Conservation (phyloP, 345 rosid species). For the Hirschfeldia incana region DNA sequence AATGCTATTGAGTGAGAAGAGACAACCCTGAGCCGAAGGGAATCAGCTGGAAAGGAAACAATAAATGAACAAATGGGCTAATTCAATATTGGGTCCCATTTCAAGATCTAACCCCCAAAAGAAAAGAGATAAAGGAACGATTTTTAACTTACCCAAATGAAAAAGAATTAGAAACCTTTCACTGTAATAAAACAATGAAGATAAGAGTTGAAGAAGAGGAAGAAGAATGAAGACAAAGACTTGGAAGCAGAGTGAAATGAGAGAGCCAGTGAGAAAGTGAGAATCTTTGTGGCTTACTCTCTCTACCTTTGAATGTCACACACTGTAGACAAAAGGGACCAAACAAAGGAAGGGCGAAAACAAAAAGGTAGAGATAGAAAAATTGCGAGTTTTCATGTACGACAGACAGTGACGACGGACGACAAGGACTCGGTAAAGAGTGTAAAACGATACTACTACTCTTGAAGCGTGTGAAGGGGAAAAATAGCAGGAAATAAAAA, state of each 20-base stretch:
- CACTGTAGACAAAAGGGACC: constrained; percentile 19
- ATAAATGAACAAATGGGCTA: constrained; percentile 45
- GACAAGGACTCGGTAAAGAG: constrained; percentile 30
- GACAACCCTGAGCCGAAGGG: constrained; percentile 35
- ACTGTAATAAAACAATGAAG: constrained; percentile 46
- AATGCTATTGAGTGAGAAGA: constrained; percentile 16
- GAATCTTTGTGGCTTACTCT: constrained; percentile 21
- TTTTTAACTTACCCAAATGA: constrained; percentile 31
- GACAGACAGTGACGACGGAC: constrained; percentile 32
- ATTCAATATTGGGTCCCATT: constrained; percentile 41
- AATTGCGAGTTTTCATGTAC: constrained; percentile 29
- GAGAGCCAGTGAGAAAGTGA: constrained; percentile 26
- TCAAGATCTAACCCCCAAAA: constrained; percentile 39
- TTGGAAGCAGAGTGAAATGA: constrained; percentile 38
- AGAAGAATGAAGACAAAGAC: constrained; percentile 31
- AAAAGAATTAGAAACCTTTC: constrained; percentile 31
- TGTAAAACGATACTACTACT: neutral
- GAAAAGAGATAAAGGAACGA: constrained; percentile 29
- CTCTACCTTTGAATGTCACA: neutral
- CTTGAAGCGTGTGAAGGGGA: constrained; percentile 38
- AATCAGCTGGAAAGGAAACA: constrained; percentile 37
- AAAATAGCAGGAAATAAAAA: neutral
- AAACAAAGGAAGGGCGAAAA: constrained; percentile 34
- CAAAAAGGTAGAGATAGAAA: constrained; percentile 14
- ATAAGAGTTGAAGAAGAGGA: constrained; percentile 36